Percentiles rank a stretch among this genome's conserved stretches.
phyloP scores from a whole-genome alignment of 371 early-diverging fungal genomes.

The Parasitella parasitica region DNA sequence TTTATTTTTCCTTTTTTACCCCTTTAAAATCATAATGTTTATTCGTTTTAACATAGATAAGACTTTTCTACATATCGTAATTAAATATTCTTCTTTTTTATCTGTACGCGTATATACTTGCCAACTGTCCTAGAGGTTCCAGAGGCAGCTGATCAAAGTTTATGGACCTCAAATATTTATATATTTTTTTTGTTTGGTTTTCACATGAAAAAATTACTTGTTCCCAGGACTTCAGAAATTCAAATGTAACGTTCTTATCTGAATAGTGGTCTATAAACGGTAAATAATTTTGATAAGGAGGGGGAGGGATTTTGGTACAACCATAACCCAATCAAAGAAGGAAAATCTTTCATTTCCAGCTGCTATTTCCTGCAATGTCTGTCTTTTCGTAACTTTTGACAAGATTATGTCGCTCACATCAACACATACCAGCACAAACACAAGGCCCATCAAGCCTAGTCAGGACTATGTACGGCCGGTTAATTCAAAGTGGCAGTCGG shows the following conservation, averaged over 20 bases:
- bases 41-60: background rate
- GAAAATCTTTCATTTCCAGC: no score
- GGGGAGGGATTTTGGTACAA: background rate
- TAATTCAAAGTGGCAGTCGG: no score
- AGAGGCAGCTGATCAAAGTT: background rate
- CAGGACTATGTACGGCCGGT: no score
- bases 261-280: background rate
- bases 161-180: background rate
- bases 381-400: no score
- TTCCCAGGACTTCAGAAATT: background rate
- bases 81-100: no score
- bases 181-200: background rate
- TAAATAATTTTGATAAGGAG: background rate
- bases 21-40: background rate
- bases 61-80: background rate
- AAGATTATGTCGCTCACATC: no score
- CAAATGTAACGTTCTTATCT: background rate
- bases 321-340: background rate
- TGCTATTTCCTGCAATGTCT: no score
- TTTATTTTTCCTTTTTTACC: background rate
- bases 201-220: background rate
- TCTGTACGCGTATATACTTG: background rate
- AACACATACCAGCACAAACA: no score
- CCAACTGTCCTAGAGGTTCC: background rate
- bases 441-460: no score